Base-by-base conservation (phyloP, 2,329 filamentous ascomycete species). In the Xylaria sp. region DNA sequence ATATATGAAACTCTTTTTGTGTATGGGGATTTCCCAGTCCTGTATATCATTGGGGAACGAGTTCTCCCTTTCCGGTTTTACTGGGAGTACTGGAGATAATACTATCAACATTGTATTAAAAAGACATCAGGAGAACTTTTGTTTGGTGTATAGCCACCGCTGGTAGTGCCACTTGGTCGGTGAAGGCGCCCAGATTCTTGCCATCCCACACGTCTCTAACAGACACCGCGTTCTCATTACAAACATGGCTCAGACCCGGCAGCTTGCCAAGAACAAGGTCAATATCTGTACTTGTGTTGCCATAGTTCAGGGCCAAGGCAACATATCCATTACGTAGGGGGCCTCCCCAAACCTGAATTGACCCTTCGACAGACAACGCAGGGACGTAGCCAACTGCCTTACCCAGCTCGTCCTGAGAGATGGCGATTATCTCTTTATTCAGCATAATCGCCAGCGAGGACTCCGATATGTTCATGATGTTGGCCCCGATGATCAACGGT, bases 401-500 rank as follows among this genome's bases (percentile, higher is more conserved):
- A 19, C 66, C 70, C 24, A 63, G 56, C 16, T 66, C 50, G 24
- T 74, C 72, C 54, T 76, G 74, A 22, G 69, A 74, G 21, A 76
- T 59, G n/a, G 64, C 70, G 16, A 75, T 72, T 16, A 74, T 63
- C 29, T 74, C 72, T 39, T 65, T 63, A 52, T 75, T 75, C 3
- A 68, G 70, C 7, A 75, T 61, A 24, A 73, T 74, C 7, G 63
- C 62, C 21, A 74, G 61, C 29, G 74, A 69, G n/a, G 65, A 52
- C 45, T 57, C 52, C n/a, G 45, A 60, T 6, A 74, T 68, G 5
- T 66, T 69, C 1, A 66, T 63, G 16, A 77, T 63, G 38, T 73
- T 70, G 1, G 72, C 71, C 6, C 75, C 72, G 44, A 77, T 73
- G 24, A 77, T 73, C 2, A 78, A 65, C 11, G 76, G 75, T 0